Conservation (phyloP, 2,329 filamentous ascomycete genomes). For the Fusarium sororula region DNA sequence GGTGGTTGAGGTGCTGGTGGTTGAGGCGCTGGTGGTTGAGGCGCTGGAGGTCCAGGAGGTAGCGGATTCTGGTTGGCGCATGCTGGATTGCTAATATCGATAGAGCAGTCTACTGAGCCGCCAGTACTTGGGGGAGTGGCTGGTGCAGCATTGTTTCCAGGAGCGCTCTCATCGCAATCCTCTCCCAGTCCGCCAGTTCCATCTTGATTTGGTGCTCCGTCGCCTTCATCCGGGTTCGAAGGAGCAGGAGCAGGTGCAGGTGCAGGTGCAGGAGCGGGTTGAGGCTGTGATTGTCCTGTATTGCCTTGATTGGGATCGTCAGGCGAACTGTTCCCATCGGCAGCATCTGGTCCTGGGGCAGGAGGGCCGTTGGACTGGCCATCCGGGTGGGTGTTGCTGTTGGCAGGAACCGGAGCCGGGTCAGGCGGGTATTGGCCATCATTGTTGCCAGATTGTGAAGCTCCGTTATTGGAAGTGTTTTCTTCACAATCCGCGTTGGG, state of each 20-base stretch:
- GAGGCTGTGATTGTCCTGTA: not conserved
- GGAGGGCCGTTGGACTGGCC: not conserved
- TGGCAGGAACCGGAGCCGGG: not conserved
- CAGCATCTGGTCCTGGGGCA: not conserved
- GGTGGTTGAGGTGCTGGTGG: not conserved
- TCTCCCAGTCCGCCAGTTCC: not conserved
- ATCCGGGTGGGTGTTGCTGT: not conserved
- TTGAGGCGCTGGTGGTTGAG: not conserved
- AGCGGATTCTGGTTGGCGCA: not conserved
- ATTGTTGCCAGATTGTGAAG: not conserved
- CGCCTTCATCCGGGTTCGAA: not conserved
- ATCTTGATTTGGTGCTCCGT: not conserved
- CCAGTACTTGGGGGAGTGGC: not conserved
- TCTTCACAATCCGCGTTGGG: not conserved
- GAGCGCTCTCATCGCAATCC: slow-evolving; percentile 1
- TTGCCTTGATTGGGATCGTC: not conserved
- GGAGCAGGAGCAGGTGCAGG: not conserved
- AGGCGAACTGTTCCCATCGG: not conserved
- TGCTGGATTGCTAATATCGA: not conserved
- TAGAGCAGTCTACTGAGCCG: not conserved
- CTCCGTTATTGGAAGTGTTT: not conserved
- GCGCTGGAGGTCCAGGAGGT: not conserved
- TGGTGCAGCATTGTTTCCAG: not conserved
- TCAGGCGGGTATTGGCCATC: not conserved
- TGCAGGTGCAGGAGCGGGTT: not conserved